Base-by-base conservation (phyloP, 2,329 filamentous ascomycete species). In the Aspergillus ochraceoroseus region DNA sequence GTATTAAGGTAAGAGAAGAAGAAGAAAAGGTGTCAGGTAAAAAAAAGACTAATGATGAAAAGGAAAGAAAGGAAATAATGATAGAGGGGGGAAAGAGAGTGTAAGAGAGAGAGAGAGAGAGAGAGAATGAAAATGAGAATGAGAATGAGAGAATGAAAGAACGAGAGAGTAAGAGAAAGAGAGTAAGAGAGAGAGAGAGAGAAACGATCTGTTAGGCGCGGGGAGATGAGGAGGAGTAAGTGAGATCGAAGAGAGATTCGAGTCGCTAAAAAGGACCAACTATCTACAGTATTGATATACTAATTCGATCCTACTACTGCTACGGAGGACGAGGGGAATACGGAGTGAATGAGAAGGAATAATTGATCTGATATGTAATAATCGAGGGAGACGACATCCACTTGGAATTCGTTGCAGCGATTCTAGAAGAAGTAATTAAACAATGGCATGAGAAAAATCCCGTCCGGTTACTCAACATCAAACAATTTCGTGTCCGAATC, bases 111-210 rank as follows among this genome's bases (percentile, higher is more conserved):
- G 44, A 51, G n/a, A 47, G 43, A 47, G 42, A 53, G 40, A 43
- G 47, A 52, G 49, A 48, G 41, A 44, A n/a, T n/a, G n/a, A n/a
- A n/a, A n/a, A n/a, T n/a, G n/a, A n/a, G n/a, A n/a, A n/a, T n/a
- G n/a, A n/a, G n/a, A n/a, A n/a, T n/a, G n/a, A n/a, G n/a, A n/a
- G n/a, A n/a, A n/a, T n/a, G n/a, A n/a, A n/a, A n/a, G n/a, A n/a
- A n/a, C n/a, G n/a, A n/a, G n/a, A n/a, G n/a, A 47, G 55, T 31
- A 44, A 43, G 41, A 49, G 42, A 46, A 43, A 36, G 38, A 44
- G 43, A 31, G 46, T 32, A 40, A 41, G 39, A 34, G 45, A 76
- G 76, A 44, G 46, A 56, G 50, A 51, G 47, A 48, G 43, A 39
- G 48, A 22, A 42, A 32, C 49, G 54, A 56, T 56, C 61, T 55